A percentile compares a stretch with the other conserved stretches of the same genome.
These are phyloP conservation scores for Ophiosphaerella korrae DNA, from an alignment of 2,329 filamentous ascomycete genomes.

Conservation along the genomic window DNA sequence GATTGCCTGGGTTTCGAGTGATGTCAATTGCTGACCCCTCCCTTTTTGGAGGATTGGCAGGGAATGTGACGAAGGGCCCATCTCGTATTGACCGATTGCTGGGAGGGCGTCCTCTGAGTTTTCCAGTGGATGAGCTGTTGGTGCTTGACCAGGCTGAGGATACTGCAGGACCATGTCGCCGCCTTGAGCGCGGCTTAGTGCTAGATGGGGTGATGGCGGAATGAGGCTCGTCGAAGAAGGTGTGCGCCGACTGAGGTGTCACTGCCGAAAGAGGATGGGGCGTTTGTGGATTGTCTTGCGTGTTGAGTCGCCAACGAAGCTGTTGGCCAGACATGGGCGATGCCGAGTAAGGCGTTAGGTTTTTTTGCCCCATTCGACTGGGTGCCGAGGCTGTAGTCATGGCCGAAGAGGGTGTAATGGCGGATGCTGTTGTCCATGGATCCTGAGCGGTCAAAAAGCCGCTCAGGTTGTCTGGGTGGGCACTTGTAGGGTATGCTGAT, in stretches of 20 bases:
- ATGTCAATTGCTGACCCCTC: conserved; percentile 55
- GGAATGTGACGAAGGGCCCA: conserved; percentile 72
- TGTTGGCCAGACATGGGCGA: conserved; percentile 50
- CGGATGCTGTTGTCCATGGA: conserved; percentile 52
- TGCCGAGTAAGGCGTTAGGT: conserved; percentile 50
- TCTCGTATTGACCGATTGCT: conserved; percentile 70
- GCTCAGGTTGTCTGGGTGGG: conserved; percentile 61
- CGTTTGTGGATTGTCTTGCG: conserved; percentile 66
- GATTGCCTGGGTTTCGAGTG: conserved; percentile 47
- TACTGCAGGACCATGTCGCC: conserved; percentile 81
- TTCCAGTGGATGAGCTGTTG: conserved; percentile 66
- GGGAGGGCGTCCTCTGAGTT: conserved; percentile 79
- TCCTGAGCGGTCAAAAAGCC: conserved; percentile 47
- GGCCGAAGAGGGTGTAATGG: conserved; percentile 46
- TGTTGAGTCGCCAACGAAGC: conserved; percentile 57
- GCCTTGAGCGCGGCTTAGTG: conserved; percentile 56
- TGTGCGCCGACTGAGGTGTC: conserved; percentile 64
- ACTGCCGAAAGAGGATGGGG: conserved; percentile 81
- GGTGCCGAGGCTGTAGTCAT: conserved; percentile 44
- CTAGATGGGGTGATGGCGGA: conserved; percentile 73
- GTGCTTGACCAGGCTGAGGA: conserved; percentile 86
- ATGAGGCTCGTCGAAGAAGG: conserved; percentile 65
- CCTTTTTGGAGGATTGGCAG: conserved; percentile 61
- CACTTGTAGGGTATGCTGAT: conserved; percentile 59
- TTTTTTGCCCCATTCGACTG: conserved; percentile 38